These are phyloP conservation scores for Cyclostephanos tholiformis DNA, from an alignment of 108 stramenopile species.

Conservation along the genomic window DNA sequence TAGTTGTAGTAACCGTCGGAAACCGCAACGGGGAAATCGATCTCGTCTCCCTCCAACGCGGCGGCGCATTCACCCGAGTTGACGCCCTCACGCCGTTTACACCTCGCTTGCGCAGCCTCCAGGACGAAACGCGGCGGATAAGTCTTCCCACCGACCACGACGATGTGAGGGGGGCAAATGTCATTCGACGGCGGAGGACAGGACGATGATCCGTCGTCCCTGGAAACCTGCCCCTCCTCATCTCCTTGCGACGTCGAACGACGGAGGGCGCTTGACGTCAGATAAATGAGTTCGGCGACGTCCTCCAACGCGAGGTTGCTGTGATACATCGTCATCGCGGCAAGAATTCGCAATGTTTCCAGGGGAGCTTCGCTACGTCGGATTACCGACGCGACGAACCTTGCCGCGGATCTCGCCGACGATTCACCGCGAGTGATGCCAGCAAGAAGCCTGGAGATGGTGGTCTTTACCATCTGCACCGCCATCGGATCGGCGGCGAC, in stretches of 20 bases:
- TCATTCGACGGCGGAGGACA: constrained; percentile 46
- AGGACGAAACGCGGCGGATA: constrained; percentile 49
- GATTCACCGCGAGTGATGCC: constrained; percentile 49
- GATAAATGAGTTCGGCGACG: constrained; percentile 47
- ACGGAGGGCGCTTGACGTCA: constrained; percentile 11
- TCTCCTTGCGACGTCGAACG: constrained; percentile 12
- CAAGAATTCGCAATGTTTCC: constrained; percentile 37
- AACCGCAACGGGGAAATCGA: constrained; percentile 44
- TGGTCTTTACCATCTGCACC: constrained; percentile 56
- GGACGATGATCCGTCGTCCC: background rate
- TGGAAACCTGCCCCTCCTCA: background rate
- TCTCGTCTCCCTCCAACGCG: constrained; percentile 12
- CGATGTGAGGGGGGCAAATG: constrained; percentile 59
- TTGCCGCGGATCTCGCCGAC: constrained; percentile 37
- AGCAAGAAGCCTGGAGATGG: constrained; percentile 37
- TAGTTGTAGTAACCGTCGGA: constrained; percentile 73
- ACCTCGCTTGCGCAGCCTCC: constrained; percentile 48
- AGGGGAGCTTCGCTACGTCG: background rate
- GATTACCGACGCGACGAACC: constrained; percentile 25
- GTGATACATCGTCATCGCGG: constrained; percentile 57
- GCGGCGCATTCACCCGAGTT: constrained; percentile 6
- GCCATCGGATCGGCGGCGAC: constrained; percentile 57
- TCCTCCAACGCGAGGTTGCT: constrained; percentile 56
- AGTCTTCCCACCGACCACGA: constrained; percentile 12
- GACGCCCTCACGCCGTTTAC: constrained; percentile 27